Evolutionary conservation across 169 alveolate genomes (phyloP).

Genomic region (Eimeria acervulina): DNA sequence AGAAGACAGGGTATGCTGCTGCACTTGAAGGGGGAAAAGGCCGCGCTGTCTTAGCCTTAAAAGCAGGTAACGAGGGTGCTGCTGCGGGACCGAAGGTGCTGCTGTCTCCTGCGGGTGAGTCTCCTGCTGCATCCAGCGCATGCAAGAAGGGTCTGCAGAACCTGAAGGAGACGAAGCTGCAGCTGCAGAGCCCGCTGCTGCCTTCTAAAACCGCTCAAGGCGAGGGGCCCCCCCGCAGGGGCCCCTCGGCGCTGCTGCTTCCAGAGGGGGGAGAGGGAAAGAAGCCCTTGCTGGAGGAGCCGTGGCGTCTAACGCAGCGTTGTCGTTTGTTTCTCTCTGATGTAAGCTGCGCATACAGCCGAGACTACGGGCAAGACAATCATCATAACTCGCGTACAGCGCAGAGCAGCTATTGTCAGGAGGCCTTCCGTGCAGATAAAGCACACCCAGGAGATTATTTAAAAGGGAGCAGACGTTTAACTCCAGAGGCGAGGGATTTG

Average conservation of each 20-base stretch:
- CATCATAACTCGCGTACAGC: constrained; percentile 77
- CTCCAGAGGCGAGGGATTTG: constrained; percentile 74
- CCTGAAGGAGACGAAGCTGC: background rate
- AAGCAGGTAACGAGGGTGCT: too few species aligned
- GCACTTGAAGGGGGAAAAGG: background rate
- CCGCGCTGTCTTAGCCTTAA: too few species aligned
- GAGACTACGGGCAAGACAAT: constrained; percentile 59
- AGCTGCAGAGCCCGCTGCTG: constrained; percentile 7
- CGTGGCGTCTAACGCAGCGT: constrained; percentile 10
- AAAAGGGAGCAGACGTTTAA: background rate
- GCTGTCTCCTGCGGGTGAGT: background rate
- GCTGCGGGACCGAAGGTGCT: background rate
- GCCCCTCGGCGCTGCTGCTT: too few species aligned
- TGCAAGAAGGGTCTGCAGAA: background rate
- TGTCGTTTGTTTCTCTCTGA: constrained; percentile 60
- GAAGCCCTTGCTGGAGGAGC: background rate
- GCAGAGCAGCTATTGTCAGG: constrained; percentile 71
- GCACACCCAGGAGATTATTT: constrained; percentile 74
- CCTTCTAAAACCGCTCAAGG: too few species aligned
- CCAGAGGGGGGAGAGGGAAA: background rate
- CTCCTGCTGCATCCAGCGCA: background rate
- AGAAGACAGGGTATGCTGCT: background rate
- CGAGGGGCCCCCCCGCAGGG: too few species aligned
- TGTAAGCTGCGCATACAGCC: constrained; percentile 26
- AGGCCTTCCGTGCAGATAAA: constrained; percentile 72